A percentile compares a stretch with the other conserved stretches of the same genome.
Evolutionary conservation across 805 yeast genomes (phyloP).

Genomic region (Wickerhamomyces sydowiorum): DNA sequence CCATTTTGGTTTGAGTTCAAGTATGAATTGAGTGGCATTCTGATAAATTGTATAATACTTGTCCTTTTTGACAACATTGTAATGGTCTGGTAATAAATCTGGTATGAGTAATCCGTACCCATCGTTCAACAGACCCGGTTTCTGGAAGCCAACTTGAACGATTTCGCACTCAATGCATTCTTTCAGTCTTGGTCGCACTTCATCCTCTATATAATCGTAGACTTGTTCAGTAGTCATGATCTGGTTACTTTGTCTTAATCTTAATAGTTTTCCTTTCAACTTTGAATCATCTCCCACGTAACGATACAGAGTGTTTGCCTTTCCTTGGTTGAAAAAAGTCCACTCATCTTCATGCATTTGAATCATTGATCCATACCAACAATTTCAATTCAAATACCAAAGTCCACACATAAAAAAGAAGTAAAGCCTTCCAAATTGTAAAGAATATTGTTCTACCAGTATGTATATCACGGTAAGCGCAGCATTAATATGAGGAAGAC

Average conservation of each 20-base stretch:
- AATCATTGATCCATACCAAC: no score
- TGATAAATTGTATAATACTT: conserved; percentile 30
- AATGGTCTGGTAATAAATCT: conserved; percentile 31
- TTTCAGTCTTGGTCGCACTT: conserved; percentile 19
- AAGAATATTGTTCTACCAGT: no score
- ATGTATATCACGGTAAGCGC: no score
- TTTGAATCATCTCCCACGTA: conserved; percentile 32
- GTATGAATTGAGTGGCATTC: conserved; percentile 12
- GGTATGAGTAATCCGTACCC: conserved; percentile 38
- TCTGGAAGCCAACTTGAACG: conserved; percentile 8
- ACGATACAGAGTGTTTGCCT: conserved; percentile 41
- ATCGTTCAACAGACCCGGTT: conserved; percentile 24
- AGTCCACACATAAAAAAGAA: no score
- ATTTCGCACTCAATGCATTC: conserved; percentile 21
- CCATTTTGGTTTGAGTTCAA: conserved; percentile 64
- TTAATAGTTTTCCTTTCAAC: conserved; percentile 25
- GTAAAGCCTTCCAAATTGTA: no score
- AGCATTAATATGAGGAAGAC: no score
- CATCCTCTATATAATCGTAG: conserved; percentile 6
- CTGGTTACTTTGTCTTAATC: conserved; percentile 24
- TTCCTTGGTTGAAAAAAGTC: conserved; percentile 42
- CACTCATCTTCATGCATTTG: conserved; percentile 28
- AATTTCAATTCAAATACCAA: no score
- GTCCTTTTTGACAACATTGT: conserved; percentile 23
- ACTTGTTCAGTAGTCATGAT: conserved; percentile 9